These are phyloP conservation scores for Trichocladium uniseriatum DNA, from an alignment of 495 filamentous ascomycete species.

Conservation along the genomic window DNA sequence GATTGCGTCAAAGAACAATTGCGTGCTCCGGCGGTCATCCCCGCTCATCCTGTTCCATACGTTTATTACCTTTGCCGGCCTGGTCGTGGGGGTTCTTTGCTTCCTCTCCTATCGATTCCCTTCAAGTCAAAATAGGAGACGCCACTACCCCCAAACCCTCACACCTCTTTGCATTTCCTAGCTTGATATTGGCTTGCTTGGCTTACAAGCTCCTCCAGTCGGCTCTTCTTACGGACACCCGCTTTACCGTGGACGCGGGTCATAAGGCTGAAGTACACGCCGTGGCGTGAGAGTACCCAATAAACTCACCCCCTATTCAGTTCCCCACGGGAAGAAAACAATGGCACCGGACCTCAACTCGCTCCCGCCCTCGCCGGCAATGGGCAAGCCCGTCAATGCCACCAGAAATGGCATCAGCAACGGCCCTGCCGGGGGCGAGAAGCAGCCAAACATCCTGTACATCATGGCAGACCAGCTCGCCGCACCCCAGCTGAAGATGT, in stretches of 20 bases:
- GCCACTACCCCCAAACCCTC: not conserved
- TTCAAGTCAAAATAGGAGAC: not conserved
- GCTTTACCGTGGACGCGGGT: not conserved
- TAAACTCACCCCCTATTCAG: not conserved
- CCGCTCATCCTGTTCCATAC: not conserved
- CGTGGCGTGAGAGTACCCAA: not conserved
- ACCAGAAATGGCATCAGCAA: slow-evolving; percentile 8
- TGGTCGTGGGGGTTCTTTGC: slow-evolving; percentile 2
- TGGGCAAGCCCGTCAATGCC: slow-evolving; percentile 6
- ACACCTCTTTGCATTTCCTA: slow-evolving; percentile 4
- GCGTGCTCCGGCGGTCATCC: slow-evolving; percentile 18
- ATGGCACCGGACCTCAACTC: slow-evolving; percentile 52
- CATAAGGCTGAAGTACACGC: slow-evolving; percentile 9
- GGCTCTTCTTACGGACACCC: not conserved
- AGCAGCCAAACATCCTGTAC: slow-evolving; percentile 33
- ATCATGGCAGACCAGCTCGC: slow-evolving; percentile 91
- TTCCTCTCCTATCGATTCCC: not conserved
- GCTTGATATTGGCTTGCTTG: slow-evolving; percentile 7
- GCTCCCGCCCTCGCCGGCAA: slow-evolving; percentile 31
- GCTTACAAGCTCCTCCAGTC: not conserved
- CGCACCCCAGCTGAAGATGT: slow-evolving; percentile 72
- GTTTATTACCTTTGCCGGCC: not conserved
- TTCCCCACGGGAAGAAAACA: not conserved
- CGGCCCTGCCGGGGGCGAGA: not conserved
- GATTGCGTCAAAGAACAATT: slow-evolving; percentile 19